Percentiles rank a stretch among this genome's conserved stretches.
These are phyloP conservation scores for Claviceps spartinae DNA, from an alignment of 2,329 filamentous ascomycete genomes.

Conservation along the genomic window DNA sequence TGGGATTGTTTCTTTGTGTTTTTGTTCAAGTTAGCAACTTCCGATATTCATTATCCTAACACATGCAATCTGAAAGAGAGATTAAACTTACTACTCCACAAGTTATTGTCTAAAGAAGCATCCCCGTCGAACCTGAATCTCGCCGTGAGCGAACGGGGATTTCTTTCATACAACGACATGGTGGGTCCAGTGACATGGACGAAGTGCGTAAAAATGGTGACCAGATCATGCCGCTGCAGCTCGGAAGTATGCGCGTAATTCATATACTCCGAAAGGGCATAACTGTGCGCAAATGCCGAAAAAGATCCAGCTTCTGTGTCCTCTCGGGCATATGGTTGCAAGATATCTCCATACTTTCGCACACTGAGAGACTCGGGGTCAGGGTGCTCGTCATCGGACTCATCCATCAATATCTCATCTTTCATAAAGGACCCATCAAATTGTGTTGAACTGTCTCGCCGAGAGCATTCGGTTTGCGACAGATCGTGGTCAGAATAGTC, in stretches of 20 bases:
- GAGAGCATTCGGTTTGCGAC: not conserved
- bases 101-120: constrained; percentile 48
- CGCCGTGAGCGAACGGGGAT: constrained; percentile 58
- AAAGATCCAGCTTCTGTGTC: constrained; percentile 36
- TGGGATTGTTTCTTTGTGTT: constrained; percentile 55
- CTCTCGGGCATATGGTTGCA: constrained; percentile 13
- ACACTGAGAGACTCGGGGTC: constrained; percentile 11
- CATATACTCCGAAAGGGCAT: constrained; percentile 49
- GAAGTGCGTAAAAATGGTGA: constrained; percentile 81
- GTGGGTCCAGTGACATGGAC: constrained; percentile 76
- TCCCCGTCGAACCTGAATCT: constrained; percentile 42
- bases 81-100: constrained; percentile 44
- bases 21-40: not conserved
- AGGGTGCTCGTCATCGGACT: constrained; percentile 45
- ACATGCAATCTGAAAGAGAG: not conserved
- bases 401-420: constrained; percentile 23
- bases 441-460: not conserved
- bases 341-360: constrained; percentile 22
- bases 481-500: not conserved
- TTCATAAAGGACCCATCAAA: not conserved
- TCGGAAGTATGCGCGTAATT: constrained; percentile 56
- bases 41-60: not conserved
- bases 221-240: constrained; percentile 65
- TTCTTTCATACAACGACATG: constrained; percentile 77
- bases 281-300: constrained; percentile 31